Conservation (phyloP, 225 moss, liverwort and hornwort species). For the Polytrichum formosum region DNA sequence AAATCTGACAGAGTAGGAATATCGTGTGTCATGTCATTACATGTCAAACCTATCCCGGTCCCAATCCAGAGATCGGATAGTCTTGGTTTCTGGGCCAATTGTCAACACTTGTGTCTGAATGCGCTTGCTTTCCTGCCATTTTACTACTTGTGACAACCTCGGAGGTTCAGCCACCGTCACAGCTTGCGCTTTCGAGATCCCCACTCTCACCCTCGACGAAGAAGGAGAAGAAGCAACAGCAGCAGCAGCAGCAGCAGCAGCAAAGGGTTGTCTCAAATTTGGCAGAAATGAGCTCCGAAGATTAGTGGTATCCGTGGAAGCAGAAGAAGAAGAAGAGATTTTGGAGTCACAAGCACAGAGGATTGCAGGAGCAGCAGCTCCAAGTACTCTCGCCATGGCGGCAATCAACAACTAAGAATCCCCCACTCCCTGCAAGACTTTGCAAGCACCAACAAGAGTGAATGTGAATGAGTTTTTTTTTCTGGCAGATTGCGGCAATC, state of each 20-base stretch:
- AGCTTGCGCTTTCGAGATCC: constrained; percentile 1
- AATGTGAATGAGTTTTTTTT: too few species aligned
- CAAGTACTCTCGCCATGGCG: constrained; percentile 19
- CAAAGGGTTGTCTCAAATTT: constrained; percentile 10
- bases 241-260: background rate
- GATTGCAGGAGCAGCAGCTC: constrained; percentile 16
- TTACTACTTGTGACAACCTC: constrained; percentile 57
- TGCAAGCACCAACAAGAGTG: too few species aligned
- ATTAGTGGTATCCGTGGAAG: constrained; percentile 1
- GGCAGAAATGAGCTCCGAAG: constrained; percentile 22
- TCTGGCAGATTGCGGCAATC: too few species aligned
- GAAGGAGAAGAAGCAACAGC: too few species aligned
- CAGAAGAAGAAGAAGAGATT: background rate
- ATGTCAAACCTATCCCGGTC: constrained; percentile 95
- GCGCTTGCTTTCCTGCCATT: constrained; percentile 63
- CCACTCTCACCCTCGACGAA: background rate
- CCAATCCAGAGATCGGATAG: constrained; percentile 90
- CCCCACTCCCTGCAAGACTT: too few species aligned
- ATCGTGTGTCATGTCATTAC: constrained; percentile 14
- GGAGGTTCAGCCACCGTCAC: constrained; percentile 42
- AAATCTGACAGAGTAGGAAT: too few species aligned
- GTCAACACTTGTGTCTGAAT: constrained; percentile 72
- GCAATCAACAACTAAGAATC: too few species aligned
- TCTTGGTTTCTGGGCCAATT: constrained; percentile 70
- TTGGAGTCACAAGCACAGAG: constrained; percentile 22